Base-by-base conservation (phyloP, 2,329 filamentous ascomycete species). In the Pseudogymnoascus pannorum region DNA sequence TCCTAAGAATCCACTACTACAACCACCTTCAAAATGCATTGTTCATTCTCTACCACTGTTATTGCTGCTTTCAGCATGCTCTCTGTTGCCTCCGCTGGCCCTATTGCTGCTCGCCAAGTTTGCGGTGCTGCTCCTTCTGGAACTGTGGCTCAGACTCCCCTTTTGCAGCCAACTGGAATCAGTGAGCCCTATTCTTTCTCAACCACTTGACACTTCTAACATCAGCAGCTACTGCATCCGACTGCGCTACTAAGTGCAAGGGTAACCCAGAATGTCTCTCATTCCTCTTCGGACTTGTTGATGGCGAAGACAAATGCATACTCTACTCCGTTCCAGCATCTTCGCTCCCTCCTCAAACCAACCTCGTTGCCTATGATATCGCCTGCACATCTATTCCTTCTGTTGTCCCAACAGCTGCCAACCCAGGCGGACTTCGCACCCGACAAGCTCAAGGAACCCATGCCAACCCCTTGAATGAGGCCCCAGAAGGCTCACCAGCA, bases 261-360 rank as follows among this genome's bases (percentile, higher is more conserved):
- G 63, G 62, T 16, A 62, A 64, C 35, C 26, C 59, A 14, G 51
- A 51, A 18, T 67, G 66, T 31, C 40, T 62, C 22, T 64, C 66
- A 2, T 65, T 67, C 60, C 59, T 65, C 33, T 67, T 66, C 33
- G 65, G 65, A 9, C 58, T 66, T 58, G 63, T 64, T 12, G 51
- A 67, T 40, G 60, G 59, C 18, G 60, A 11, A 12, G 51, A 51
- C 33, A 38, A 66, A 36, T 68, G 66, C 59, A 66, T 67, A 29
- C 64, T 67, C 42, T 68, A 63, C 63, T 62, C 64, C 8, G 65
- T 68, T 1, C 24, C 66, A 3, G 66, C 66, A 40, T 42, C 66
- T 12, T 63, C 62, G 2, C 57, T 68, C n/a, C 66, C 66, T 14
- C 40, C 54, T 5, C 65, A 67, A 31, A 62, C 60, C 57, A 63